phyloP scores from a whole-genome alignment of 1,284 basidiomycete species.

The Moesziomyces antarcticus region DNA sequence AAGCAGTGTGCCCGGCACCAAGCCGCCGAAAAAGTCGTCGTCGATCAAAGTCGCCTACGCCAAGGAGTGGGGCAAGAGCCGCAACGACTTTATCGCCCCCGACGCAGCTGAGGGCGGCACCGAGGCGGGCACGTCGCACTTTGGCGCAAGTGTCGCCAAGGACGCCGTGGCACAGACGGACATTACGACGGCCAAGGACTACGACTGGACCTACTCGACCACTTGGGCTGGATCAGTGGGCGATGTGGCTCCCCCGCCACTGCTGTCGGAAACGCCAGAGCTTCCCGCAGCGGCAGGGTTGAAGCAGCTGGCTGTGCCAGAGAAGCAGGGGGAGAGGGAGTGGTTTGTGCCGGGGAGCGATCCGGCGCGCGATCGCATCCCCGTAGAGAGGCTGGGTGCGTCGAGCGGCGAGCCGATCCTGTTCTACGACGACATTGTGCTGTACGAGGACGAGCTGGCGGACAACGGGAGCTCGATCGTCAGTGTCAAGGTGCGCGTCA shows the following conservation, averaged over 20 bases:
- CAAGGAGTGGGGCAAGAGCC: conserved; percentile 89
- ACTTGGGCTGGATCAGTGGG: conserved; percentile 78
- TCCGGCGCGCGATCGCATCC: conserved; percentile 60
- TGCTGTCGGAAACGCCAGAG: conserved; percentile 5
- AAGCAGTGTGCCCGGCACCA: conserved; percentile 23
- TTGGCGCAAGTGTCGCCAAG: conserved; percentile 31
- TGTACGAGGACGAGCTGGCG: conserved; percentile 66
- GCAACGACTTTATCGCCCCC: conserved; percentile 71
- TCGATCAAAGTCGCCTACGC: conserved; percentile 94
- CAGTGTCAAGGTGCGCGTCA: conserved; percentile 76
- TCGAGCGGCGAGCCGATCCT: conserved; percentile 63
- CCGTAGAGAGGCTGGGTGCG: conserved; percentile 60
- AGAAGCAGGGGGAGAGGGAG: background rate
- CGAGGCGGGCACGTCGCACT: conserved; percentile 25
- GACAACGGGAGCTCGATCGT: conserved; percentile 65
- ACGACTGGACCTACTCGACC: conserved; percentile 98
- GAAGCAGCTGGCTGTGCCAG: background rate
- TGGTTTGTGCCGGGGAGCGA: conserved; percentile 51
- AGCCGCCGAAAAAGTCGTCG: conserved; percentile 24
- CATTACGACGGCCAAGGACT: conserved; percentile 69
- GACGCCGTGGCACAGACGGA: conserved; percentile 24
- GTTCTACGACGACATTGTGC: conserved; percentile 66
- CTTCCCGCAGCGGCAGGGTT: background rate
- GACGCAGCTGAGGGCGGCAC: background rate
- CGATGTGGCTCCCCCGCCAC: conserved; percentile 11